Evolutionary conservation across 2,329 filamentous ascomycete genomes (phyloP).

Genomic region (Aspergillus sojae): DNA sequence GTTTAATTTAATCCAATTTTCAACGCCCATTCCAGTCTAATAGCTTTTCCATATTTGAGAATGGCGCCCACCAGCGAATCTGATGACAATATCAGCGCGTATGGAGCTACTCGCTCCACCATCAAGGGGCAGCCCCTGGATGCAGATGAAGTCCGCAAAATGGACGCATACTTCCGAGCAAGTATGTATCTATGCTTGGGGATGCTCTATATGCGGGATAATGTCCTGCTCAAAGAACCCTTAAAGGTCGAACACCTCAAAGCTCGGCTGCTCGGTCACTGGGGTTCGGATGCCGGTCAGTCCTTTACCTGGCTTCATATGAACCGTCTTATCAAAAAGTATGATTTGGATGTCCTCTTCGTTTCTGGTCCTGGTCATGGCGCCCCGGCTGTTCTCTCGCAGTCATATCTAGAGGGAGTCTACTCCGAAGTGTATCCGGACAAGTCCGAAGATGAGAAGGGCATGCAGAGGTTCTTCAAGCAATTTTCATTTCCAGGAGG

Average conservation of each 20-base stretch:
- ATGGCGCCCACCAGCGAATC: not conserved
- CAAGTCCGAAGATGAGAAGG: constrained; percentile 68
- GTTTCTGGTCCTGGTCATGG: constrained; percentile 78
- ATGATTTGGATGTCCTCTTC: constrained; percentile 72
- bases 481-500: constrained; percentile 81
- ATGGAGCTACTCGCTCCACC: constrained; percentile 67
- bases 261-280: constrained; percentile 73
- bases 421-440: constrained; percentile 78
- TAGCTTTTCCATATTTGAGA: not conserved
- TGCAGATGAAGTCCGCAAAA: constrained; percentile 67
- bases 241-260: constrained; percentile 73
- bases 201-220: constrained; percentile 78
- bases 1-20: not conserved
- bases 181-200: constrained; percentile 75
- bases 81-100: constrained; percentile 60
- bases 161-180: constrained; percentile 73
- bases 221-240: constrained; percentile 71
- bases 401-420: constrained; percentile 75
- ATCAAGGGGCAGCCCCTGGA: constrained; percentile 64
- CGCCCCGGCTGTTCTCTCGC: constrained; percentile 73
- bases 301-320: constrained; percentile 82
- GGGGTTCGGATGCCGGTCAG: constrained; percentile 78
- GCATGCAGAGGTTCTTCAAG: constrained; percentile 77
- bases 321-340: constrained; percentile 80
- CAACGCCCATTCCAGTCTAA: too few species aligned